Conservation (phyloP, 495 filamentous ascomycete species). For the Penicillium silybi region DNA sequence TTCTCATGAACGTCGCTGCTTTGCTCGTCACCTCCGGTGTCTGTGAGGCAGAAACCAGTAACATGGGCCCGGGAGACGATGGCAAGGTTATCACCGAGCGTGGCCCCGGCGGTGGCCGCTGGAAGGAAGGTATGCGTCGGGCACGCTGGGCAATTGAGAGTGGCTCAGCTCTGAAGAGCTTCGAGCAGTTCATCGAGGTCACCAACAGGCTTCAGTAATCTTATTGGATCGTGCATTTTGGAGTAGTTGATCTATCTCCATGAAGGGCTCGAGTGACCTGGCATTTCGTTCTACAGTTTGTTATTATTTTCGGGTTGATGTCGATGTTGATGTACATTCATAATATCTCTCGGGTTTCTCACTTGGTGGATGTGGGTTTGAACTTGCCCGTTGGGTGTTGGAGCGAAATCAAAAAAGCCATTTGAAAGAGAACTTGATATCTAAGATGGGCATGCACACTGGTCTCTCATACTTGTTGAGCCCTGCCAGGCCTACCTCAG, state of each 20-base stretch:
- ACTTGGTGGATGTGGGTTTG: not conserved
- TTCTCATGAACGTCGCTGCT: slow-evolving; percentile 89
- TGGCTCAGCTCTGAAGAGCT: slow-evolving; percentile 72
- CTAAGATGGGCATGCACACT: not conserved
- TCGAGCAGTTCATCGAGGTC: slow-evolving; percentile 64
- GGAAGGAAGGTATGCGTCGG: slow-evolving; percentile 87
- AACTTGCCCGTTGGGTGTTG: not conserved
- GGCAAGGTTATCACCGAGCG: slow-evolving; percentile 71
- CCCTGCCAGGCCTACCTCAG: not conserved
- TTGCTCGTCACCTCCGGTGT: slow-evolving; percentile 77
- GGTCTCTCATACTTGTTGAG: not conserved
- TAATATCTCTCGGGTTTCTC: not conserved
- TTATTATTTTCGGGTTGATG: not conserved
- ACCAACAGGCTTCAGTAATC: slow-evolving; percentile 38
- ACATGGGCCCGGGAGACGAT: slow-evolving; percentile 71
- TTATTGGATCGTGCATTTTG: not conserved
- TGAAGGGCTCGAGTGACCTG: not conserved
- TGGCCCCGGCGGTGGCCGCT: slow-evolving; percentile 78
- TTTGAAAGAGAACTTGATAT: not conserved
- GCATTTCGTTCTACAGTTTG: not conserved
- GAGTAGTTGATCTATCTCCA: not conserved
- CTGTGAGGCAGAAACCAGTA: slow-evolving; percentile 75
- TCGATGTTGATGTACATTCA: not conserved
- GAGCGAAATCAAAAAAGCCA: not conserved
- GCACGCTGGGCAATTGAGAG: slow-evolving; percentile 81